Base-by-base conservation (phyloP, 164 flowering plant genomes). In the Paratinospora sagittata region DNA sequence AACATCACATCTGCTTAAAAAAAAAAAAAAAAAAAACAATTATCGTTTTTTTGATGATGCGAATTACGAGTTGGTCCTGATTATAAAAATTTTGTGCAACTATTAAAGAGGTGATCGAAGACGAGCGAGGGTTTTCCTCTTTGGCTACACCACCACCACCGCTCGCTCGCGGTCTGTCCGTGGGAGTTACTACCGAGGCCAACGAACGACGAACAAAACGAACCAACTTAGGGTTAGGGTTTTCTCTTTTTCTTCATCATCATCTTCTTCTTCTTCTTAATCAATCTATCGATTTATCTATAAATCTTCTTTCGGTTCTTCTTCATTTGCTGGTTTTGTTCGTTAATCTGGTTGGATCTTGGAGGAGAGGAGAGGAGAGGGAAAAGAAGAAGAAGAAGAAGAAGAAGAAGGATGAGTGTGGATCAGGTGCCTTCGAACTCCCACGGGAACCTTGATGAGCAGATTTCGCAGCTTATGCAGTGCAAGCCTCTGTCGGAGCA, bases 381-480 rank as follows among this genome's bases (percentile, higher is more conserved):
- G 57, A 57, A 19, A 55, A 47, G 68, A 67, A 73, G 74, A 82
- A 77, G 75, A 58, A 60, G 49, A 57, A 52, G 65, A 55, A 57
- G 30, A 55, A 47, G 68, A 67, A 73, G 74, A 82, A 77, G 75
- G 70, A 85, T 82, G 87, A 89, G 78, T 73, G 76, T 84, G 84
- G 95, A 89, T 82, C 83, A 82, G 76, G 82, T 78, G 45, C 64
- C 84, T 75, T 78, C 90, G 23, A 84, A 79, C 84, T 79, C 88
- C 16, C 85, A 87, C 81, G 93, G 90, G 26, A 78, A 83, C 73
- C 84, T 91, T 52, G 98, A 93, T 70, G 91, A 88, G 80, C 85
- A 93, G 88, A 93, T 93, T 79, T 62, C 80, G 7, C 97, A 89
- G 89, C 96, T 93, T 63, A 88, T 89, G 98, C 98, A 93, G 90